These are phyloP conservation scores for Silene conica DNA, from an alignment of 148 eudicot genomes.

Conservation along the genomic window DNA sequence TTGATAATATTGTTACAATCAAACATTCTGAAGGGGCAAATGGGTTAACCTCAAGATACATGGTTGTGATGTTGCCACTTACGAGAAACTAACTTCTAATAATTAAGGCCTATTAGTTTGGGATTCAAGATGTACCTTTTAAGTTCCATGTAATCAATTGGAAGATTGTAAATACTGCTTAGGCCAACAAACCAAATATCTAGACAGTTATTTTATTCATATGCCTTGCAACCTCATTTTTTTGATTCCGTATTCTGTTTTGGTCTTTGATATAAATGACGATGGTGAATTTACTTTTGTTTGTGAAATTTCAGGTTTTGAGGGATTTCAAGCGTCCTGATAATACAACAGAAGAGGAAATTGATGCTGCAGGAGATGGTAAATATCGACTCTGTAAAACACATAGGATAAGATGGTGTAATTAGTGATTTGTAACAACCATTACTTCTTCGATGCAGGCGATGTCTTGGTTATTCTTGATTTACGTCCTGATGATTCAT, in stretches of 20 bases:
- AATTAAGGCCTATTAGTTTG: neutral
- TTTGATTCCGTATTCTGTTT: too few relatives aligned
- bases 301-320: constrained; percentile 41
- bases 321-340: constrained; percentile 75
- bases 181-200: too few relatives aligned
- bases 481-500: constrained; percentile 70
- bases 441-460: constrained; percentile 36
- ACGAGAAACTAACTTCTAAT: neutral
- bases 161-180: too few relatives aligned
- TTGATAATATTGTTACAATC: neutral
- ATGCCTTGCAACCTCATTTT: too few relatives aligned
- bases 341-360: constrained; percentile 51
- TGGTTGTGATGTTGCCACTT: neutral
- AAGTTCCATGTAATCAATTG: too few relatives aligned
- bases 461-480: constrained; percentile 93
- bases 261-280: neutral
- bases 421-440: neutral
- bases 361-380: constrained; percentile 98
- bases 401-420: neutral
- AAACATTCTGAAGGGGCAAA: neutral
- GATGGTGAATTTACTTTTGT: neutral
- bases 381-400: constrained; percentile 7
- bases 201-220: too few relatives aligned
- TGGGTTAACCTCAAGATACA: neutral
- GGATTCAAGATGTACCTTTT: neutral